Evolutionary conservation across 202 grass and related monocot species (phyloP).

Genomic region (Carex arenaria): DNA sequence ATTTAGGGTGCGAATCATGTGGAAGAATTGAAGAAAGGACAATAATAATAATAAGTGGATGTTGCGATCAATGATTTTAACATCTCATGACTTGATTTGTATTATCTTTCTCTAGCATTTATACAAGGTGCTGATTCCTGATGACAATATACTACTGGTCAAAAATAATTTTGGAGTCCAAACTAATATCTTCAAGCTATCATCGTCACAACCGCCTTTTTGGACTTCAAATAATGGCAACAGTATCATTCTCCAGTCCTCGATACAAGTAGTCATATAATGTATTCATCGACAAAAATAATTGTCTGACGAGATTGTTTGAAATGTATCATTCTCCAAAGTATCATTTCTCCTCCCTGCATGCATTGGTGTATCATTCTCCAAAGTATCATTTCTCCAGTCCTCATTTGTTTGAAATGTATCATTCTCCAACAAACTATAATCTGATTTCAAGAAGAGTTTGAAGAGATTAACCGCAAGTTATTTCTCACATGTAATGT

Average conservation of each 20-base stretch:
- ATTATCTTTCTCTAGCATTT: neutral
- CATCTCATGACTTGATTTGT: neutral
- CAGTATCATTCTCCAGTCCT: neutral
- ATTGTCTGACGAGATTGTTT: too few relatives aligned
- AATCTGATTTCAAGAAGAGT: too few relatives aligned
- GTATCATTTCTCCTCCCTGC: too few relatives aligned
- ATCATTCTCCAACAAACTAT: too few relatives aligned
- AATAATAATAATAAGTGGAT: neutral
- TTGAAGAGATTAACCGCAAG: too few relatives aligned
- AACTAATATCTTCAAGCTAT: neutral
- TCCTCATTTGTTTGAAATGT: too few relatives aligned
- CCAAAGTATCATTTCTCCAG: too few relatives aligned
- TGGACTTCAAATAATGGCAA: neutral
- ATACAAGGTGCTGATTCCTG: neutral
- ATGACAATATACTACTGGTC: neutral
- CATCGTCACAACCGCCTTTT: neutral
- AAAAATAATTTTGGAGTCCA: neutral
- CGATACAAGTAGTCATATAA: neutral
- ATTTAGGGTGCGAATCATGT: neutral
- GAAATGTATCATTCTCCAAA: too few relatives aligned
- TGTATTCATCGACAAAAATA: neutral
- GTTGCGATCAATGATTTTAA: neutral
- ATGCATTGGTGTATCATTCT: too few relatives aligned
- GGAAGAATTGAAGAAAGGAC: neutral
- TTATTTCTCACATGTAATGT: too few relatives aligned